phyloP scores from a whole-genome alignment of 768 basidiomycete genomes.

The Leccinum truebloodii region DNA sequence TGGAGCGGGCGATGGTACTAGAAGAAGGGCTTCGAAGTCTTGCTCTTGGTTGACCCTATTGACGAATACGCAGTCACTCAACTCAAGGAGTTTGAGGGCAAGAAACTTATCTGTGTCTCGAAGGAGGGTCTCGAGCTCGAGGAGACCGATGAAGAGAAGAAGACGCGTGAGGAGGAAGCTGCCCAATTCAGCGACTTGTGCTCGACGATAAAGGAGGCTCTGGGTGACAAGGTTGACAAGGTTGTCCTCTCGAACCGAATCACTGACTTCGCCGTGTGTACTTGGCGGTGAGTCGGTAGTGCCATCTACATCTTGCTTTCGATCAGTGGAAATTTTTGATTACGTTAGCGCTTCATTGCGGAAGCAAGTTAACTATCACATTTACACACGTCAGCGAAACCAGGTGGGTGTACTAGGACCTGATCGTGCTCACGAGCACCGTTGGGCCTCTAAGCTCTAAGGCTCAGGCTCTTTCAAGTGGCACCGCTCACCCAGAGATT shows the following conservation, averaged over 20 bases:
- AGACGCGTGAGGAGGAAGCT: conserved; percentile 80
- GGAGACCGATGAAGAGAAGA: conserved; percentile 99
- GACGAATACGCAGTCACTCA: conserved; percentile 99
- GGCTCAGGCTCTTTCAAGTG: too few species aligned
- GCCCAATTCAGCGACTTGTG: conserved; percentile 85
- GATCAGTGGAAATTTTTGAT: too few species aligned
- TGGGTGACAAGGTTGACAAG: conserved; percentile 99
- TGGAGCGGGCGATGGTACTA: conserved; percentile 27
- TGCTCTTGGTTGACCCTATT: conserved; percentile 97
- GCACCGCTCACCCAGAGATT: too few species aligned
- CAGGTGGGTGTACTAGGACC: too few species aligned
- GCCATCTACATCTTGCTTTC: too few species aligned
- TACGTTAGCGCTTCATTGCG: too few species aligned
- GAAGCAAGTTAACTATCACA: too few species aligned
- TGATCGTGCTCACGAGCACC: too few species aligned
- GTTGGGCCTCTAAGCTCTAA: too few species aligned
- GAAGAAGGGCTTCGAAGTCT: conserved; percentile 99
- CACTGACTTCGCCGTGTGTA: conserved; percentile 90
- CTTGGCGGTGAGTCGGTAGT: conserved; percentile 42
- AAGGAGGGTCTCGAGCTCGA: conserved; percentile 99
- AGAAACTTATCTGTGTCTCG: conserved; percentile 96
- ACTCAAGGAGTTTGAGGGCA: conserved; percentile 98
- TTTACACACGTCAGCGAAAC: too few species aligned
- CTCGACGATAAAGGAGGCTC: conserved; percentile 95
- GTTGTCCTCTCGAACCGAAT: conserved; percentile 98